phyloP scores from a whole-genome alignment of 2,329 filamentous ascomycete genomes.

The Colletotrichum sansevieriae region DNA sequence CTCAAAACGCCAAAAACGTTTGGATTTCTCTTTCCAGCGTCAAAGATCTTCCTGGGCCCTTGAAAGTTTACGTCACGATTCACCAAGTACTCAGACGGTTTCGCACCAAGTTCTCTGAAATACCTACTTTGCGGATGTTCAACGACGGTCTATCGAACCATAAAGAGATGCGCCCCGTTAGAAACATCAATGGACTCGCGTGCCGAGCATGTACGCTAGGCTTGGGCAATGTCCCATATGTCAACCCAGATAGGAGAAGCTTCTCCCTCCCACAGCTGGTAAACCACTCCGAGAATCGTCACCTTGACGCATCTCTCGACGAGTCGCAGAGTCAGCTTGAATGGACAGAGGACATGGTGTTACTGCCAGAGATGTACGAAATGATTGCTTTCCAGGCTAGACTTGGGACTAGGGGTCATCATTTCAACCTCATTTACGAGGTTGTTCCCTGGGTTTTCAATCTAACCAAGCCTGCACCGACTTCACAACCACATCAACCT shows the following conservation, averaged over 20 bases:
- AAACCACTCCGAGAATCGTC: slow-evolving; percentile 66
- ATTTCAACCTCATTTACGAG: slow-evolving; percentile 52
- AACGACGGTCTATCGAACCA: slow-evolving; percentile 69
- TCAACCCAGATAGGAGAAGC: slow-evolving; percentile 50
- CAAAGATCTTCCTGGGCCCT: slow-evolving; percentile 70
- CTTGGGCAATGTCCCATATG: slow-evolving; percentile 51
- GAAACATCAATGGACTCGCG: slow-evolving; percentile 64
- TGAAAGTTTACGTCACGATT: slow-evolving; percentile 74
- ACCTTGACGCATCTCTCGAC: slow-evolving; percentile 50
- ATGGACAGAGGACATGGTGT: slow-evolving; percentile 63
- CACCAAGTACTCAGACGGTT: slow-evolving; percentile 73
- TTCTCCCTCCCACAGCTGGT: slow-evolving; percentile 72
- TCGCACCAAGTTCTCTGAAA: slow-evolving; percentile 67
- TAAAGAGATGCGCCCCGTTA: slow-evolving; percentile 68
- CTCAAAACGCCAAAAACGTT: slow-evolving; percentile 67
- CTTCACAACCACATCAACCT: neutral
- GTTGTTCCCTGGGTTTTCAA: slow-evolving; percentile 55
- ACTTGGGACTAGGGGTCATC: slow-evolving; percentile 50
- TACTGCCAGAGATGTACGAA: slow-evolving; percentile 52
- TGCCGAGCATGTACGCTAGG: slow-evolving; percentile 65
- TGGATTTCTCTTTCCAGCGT: slow-evolving; percentile 73
- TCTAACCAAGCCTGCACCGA: neutral
- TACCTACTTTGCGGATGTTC: slow-evolving; percentile 69
- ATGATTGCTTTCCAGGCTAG: slow-evolving; percentile 48
- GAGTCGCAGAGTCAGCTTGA: slow-evolving; percentile 48